These are phyloP conservation scores for Sparassis latifolia DNA, from an alignment of 1,284 basidiomycete genomes.

Conservation along the genomic window DNA sequence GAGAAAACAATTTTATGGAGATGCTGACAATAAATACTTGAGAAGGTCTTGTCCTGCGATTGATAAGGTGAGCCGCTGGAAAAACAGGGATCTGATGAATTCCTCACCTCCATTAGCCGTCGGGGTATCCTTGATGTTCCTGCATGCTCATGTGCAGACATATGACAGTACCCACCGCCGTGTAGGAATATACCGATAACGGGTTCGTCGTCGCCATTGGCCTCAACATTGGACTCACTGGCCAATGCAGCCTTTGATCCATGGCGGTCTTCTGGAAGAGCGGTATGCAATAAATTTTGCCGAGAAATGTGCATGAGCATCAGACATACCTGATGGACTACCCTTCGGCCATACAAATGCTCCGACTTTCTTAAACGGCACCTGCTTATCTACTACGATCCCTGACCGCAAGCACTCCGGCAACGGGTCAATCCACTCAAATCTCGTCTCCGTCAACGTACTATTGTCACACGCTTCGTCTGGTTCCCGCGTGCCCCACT, in stretches of 20 bases:
- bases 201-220: constrained; percentile 19
- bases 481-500: constrained; percentile 42
- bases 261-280: too few relatives aligned
- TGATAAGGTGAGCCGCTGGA: not conserved
- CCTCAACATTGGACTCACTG: constrained; percentile 16
- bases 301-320: not conserved
- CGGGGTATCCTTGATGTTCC: constrained; percentile 43
- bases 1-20: not conserved
- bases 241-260: constrained; percentile 4
- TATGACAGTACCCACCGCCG: constrained; percentile 48
- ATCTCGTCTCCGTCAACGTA: constrained; percentile 37
- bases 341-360: constrained; percentile 41
- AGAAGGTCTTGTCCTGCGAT: constrained; percentile 23
- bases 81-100: not conserved
- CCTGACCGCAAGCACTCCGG: constrained; percentile 33
- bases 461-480: constrained; percentile 23
- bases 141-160: constrained; percentile 44
- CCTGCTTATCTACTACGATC: constrained; percentile 31
- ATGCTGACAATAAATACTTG: constrained; percentile 33
- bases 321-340: constrained; percentile 13
- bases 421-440: constrained; percentile 41
- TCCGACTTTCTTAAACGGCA: constrained; percentile 38
- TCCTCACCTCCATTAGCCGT: constrained; percentile 31
- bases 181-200: constrained; percentile 44
- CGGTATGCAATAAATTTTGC: too few relatives aligned